Percentiles rank a stretch among this genome's conserved stretches.
Evolutionary conservation across 305 asterid species (phyloP).

Genomic region (Fraxinus paxiana): DNA sequence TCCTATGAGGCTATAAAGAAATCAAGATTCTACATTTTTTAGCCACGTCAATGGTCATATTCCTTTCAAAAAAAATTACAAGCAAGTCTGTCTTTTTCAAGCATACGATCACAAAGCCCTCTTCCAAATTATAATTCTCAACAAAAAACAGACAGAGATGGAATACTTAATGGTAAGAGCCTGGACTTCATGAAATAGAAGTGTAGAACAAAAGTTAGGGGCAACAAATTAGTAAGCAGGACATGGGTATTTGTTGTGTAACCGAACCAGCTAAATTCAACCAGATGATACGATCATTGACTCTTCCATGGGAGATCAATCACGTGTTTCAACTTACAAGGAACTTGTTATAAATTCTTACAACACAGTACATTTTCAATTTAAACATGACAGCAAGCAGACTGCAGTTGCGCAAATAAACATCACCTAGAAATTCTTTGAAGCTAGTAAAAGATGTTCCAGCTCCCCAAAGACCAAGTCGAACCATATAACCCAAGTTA

Average conservation of each 20-base stretch:
- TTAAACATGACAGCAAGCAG: conserved; percentile 16
- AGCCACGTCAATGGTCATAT: neutral
- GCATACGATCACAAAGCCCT: neutral
- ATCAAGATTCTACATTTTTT: neutral
- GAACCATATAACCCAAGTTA: conserved; percentile 97
- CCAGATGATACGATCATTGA: conserved; percentile 2
- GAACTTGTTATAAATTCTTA: neutral
- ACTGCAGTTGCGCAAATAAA: conserved; percentile 20
- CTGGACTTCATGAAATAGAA: neutral
- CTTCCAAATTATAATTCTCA: neutral
- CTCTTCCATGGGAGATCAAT: neutral
- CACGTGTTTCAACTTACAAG: neutral
- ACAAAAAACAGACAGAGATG: neutral
- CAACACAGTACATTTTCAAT: neutral
- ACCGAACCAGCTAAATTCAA: conserved; percentile 14
- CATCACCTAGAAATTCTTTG: conserved; percentile 80
- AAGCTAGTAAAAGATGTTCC: conserved; percentile 87
- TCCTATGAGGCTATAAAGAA: neutral
- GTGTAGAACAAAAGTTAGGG: conserved; percentile 2
- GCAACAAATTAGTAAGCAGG: conserved; percentile 11
- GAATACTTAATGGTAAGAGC: neutral
- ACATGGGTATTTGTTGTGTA: neutral
- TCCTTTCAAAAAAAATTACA: conserved; percentile 17
- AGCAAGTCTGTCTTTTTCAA: neutral
- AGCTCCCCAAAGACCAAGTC: conserved; percentile 99